phyloP scores from a whole-genome alignment of 768 basidiomycete genomes.

The Trametes elegans region DNA sequence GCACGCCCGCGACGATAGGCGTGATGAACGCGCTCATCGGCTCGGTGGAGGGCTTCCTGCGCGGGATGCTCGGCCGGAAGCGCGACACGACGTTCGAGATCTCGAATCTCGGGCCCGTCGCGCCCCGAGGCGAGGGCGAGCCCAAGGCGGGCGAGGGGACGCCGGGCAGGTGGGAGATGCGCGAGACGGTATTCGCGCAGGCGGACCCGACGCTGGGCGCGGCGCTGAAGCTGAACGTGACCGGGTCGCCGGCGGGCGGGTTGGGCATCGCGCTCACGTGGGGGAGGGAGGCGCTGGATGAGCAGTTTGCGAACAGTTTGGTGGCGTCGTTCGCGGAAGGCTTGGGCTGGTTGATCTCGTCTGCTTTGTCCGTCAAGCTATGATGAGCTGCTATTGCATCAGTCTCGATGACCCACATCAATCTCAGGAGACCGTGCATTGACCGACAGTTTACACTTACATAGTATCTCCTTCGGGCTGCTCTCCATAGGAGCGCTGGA shows the following conservation, averaged over 20 bases:
- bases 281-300: constrained; percentile 20
- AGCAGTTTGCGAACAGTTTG: constrained; percentile 21
- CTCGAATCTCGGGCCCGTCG: constrained; percentile 38
- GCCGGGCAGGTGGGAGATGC: constrained; percentile 20
- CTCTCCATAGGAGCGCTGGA: no score
- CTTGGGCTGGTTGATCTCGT: constrained; percentile 1
- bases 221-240: constrained; percentile 25
- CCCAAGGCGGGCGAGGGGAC: not conserved
- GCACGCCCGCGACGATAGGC: constrained; percentile 29
- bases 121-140: not conserved
- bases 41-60: constrained; percentile 30
- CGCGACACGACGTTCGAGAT: constrained; percentile 33
- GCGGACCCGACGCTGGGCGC: constrained; percentile 15
- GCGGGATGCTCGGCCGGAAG: constrained; percentile 33
- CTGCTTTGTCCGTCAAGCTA: not conserved
- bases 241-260: constrained; percentile 19
- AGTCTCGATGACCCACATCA: no score
- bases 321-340: constrained; percentile 7
- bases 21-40: constrained; percentile 35
- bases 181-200: constrained; percentile 18
- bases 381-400: not conserved
- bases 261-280: constrained; percentile 22
- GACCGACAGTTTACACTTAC: no score
- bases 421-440: no score
- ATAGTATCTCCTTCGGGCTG: no score